Conservation (phyloP, 1,284 basidiomycete species). For the Trametes versicolor region DNA sequence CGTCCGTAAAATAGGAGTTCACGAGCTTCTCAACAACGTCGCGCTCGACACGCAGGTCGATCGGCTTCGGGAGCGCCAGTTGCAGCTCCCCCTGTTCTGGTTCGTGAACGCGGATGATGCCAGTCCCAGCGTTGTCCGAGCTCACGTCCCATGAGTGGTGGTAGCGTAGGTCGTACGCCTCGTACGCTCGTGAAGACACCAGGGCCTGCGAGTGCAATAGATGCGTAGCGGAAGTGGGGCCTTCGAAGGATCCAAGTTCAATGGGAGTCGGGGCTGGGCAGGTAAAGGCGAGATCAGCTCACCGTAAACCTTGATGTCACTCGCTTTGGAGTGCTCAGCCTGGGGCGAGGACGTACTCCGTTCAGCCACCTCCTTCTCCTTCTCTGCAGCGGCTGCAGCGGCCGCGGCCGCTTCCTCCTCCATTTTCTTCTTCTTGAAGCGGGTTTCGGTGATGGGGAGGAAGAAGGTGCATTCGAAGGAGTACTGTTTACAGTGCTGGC, state of each 20-base stretch:
- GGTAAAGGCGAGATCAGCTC: slow-evolving; percentile 43
- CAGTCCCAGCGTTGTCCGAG: slow-evolving; percentile 73
- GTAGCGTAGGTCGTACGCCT: slow-evolving; percentile 87
- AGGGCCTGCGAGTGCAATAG: slow-evolving; percentile 90
- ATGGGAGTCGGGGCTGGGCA: slow-evolving; percentile 16
- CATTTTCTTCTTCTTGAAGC: slow-evolving; percentile 94
- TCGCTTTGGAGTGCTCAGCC: slow-evolving; percentile 38
- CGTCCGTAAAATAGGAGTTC: slow-evolving; percentile 90
- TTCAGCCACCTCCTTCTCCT: slow-evolving; percentile 54
- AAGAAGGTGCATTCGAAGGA: slow-evolving; percentile 96
- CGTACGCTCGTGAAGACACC: slow-evolving; percentile 84
- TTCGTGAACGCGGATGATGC: slow-evolving; percentile 87
- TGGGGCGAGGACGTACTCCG: slow-evolving; percentile 45
- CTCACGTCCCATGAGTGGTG: slow-evolving; percentile 88
- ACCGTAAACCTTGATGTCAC: slow-evolving; percentile 71
- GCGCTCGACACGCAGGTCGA: slow-evolving; percentile 78
- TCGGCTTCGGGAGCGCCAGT: slow-evolving; percentile 62
- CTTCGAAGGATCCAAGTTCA: slow-evolving; percentile 56
- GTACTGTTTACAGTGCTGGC: slow-evolving; percentile 91
- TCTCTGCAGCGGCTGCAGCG: slow-evolving; percentile 37
- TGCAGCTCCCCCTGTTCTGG: slow-evolving; percentile 63
- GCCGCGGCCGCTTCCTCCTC: slow-evolving; percentile 69
- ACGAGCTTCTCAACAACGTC: slow-evolving; percentile 85
- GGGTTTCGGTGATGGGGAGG: slow-evolving; percentile 96
- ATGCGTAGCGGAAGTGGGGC: slow-evolving; percentile 87